A percentile compares a stretch with the other conserved stretches of the same genome.
Conservation (phyloP, 1,139 yeast species). For the Petasospora fabianii region DNA sequence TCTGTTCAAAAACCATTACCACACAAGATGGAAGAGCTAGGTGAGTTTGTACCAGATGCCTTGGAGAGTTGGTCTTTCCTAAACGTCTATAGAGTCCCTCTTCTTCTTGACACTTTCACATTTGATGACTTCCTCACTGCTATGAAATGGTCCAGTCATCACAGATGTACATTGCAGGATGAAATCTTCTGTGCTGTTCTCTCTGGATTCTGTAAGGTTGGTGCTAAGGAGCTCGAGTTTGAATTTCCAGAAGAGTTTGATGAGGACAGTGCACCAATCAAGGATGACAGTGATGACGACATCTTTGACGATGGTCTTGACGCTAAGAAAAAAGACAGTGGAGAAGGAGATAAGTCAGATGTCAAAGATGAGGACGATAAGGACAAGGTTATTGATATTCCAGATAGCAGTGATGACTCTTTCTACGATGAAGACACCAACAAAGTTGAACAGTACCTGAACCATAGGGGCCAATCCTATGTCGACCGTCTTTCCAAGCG, state of each 20-base stretch:
- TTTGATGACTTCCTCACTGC: slow-evolving; percentile 54
- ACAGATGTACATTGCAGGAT: slow-evolving; percentile 53
- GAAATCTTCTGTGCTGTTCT: slow-evolving; percentile 71
- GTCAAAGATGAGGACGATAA: not conserved
- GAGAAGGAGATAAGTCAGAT: not conserved
- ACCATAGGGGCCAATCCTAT: slow-evolving; percentile 68
- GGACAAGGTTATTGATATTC: not conserved
- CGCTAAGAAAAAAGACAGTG: not conserved
- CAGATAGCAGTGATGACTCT: too few species aligned
- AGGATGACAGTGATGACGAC: slow-evolving; percentile 30
- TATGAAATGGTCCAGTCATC: slow-evolving; percentile 49
- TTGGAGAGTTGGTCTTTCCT: slow-evolving; percentile 66
- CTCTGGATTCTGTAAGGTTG: slow-evolving; percentile 18
- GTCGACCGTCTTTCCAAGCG: slow-evolving; percentile 71
- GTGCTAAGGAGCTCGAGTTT: slow-evolving; percentile 27
- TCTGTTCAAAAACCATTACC: slow-evolving; percentile 22
- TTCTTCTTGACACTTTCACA: slow-evolving; percentile 62
- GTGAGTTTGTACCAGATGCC: slow-evolving; percentile 38
- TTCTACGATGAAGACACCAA: slow-evolving; percentile 21
- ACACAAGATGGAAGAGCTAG: slow-evolving; percentile 18
- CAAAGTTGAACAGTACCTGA: slow-evolving; percentile 47
- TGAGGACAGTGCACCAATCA: slow-evolving; percentile 6
- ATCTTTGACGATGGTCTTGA: slow-evolving; percentile 26
- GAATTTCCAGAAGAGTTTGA: slow-evolving; percentile 11
- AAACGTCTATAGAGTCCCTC: slow-evolving; percentile 59